Evolutionary conservation across 768 basidiomycete genomes (phyloP).

Genomic region (Boletus reticulatus): DNA sequence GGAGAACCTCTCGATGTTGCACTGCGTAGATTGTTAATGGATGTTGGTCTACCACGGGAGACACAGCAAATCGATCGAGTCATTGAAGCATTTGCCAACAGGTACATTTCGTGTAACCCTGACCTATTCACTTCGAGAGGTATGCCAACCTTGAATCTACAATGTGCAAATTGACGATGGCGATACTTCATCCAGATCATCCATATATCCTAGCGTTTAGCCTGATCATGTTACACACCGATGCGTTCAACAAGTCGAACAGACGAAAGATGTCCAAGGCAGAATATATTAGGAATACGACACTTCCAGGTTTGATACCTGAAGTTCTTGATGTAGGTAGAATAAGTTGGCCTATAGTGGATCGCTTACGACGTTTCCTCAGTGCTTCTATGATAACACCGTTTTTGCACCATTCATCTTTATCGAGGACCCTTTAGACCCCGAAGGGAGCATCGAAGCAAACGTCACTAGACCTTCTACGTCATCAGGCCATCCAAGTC

Average conservation of each 20-base stretch:
- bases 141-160: slow-evolving; percentile 28
- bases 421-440: slow-evolving; percentile 85
- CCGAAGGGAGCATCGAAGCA: slow-evolving; percentile 48
- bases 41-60: slow-evolving; percentile 88
- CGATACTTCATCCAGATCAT: slow-evolving; percentile 55
- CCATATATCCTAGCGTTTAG: slow-evolving; percentile 97
- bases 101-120: slow-evolving; percentile 83
- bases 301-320: slow-evolving; percentile 75
- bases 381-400: slow-evolving; percentile 98
- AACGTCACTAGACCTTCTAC: slow-evolving; percentile 40
- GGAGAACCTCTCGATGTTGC: slow-evolving; percentile 89
- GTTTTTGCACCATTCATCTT: slow-evolving; percentile 96
- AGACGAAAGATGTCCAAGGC: slow-evolving; percentile 96
- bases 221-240: slow-evolving; percentile 97
- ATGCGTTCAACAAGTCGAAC: slow-evolving; percentile 97
- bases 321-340: slow-evolving; percentile 81
- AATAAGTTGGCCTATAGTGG: not conserved
- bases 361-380: not conserved
- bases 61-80: slow-evolving; percentile 99
- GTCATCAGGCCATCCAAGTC: slow-evolving; percentile 28
- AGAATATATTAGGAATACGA: slow-evolving; percentile 92
- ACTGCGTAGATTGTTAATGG: slow-evolving; percentile 85
- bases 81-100: slow-evolving; percentile 89
- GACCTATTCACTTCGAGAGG: slow-evolving; percentile 76
- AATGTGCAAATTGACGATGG: not conserved